A percentile compares a stretch with the other conserved stretches of the same genome.
These are phyloP conservation scores for Copromyces sp. DNA, from an alignment of 495 filamentous ascomycete genomes.

Conservation along the genomic window DNA sequence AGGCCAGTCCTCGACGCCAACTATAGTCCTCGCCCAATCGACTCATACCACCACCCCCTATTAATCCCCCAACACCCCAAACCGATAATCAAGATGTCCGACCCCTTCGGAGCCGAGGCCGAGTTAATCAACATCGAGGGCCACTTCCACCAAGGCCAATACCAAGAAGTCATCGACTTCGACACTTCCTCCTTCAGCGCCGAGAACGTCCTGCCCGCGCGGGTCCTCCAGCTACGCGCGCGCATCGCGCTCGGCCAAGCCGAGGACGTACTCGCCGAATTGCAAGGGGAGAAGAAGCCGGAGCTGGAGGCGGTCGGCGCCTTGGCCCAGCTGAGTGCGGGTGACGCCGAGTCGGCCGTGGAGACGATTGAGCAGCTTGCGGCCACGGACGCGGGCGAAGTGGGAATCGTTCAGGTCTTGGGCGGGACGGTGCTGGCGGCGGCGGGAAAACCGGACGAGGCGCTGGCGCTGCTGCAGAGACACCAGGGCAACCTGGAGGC, in stretches of 20 bases:
- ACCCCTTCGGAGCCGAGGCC: conserved; percentile 91
- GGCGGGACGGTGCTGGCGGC: conserved; percentile 68
- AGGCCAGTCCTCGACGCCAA: neutral
- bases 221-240: conserved; percentile 69
- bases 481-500: conserved; percentile 75
- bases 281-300: conserved; percentile 50
- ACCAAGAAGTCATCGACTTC: conserved; percentile 70
- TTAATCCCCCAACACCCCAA: neutral
- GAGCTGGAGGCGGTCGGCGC: conserved; percentile 72
- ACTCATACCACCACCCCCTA: neutral
- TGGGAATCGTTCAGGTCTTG: conserved; percentile 70
- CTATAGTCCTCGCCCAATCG: neutral
- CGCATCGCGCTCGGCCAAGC: conserved; percentile 71
- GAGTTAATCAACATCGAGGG: conserved; percentile 94
- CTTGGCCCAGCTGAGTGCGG: conserved; percentile 57
- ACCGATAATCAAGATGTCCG: conserved; percentile 46
- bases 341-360: conserved; percentile 51
- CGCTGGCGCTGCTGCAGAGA: conserved; percentile 61
- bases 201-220: conserved; percentile 68
- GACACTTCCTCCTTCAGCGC: conserved; percentile 63
- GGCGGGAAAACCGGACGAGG: conserved; percentile 72
- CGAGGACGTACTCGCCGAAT: conserved; percentile 60
- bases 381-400: conserved; percentile 49
- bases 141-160: conserved; percentile 89
- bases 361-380: conserved; percentile 55